Conservation (phyloP, 2,329 filamentous ascomycete genomes). For the Albophoma yamanashiensis region DNA sequence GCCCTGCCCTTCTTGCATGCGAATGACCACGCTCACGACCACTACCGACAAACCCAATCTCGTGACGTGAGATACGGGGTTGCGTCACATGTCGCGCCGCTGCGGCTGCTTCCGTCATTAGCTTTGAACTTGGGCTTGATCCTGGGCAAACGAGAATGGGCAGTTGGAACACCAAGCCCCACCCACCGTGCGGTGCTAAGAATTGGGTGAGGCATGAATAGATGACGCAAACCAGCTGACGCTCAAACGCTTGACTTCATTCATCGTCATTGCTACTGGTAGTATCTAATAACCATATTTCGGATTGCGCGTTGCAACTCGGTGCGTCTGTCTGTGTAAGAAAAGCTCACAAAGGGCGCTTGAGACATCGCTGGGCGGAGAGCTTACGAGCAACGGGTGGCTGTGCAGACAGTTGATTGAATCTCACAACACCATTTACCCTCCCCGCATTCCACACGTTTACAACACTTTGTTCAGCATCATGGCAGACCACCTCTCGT, state of each 20-base stretch:
- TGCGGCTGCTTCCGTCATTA: background rate
- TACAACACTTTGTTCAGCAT: background rate
- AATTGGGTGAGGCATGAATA: background rate
- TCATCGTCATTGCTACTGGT: background rate
- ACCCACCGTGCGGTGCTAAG: background rate
- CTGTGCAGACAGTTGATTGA: background rate
- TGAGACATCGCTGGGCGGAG: background rate
- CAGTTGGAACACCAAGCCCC: background rate
- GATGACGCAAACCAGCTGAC: background rate
- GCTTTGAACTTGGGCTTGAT: background rate
- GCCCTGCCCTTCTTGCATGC: no score
- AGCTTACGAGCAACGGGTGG: background rate
- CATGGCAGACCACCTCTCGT: constrained; percentile 16
- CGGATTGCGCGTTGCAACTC: background rate
- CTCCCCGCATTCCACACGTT: background rate
- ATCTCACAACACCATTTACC: background rate
- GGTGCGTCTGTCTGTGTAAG: background rate
- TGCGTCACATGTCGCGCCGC: background rate
- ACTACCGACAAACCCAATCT: background rate
- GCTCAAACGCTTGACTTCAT: background rate
- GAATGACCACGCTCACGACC: background rate
- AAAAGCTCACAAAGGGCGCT: background rate
- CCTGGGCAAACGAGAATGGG: background rate
- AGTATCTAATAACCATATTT: background rate
- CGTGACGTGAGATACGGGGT: background rate